Conservation (phyloP, 2,329 filamentous ascomycete species). For the Coniochaeta sp. region DNA sequence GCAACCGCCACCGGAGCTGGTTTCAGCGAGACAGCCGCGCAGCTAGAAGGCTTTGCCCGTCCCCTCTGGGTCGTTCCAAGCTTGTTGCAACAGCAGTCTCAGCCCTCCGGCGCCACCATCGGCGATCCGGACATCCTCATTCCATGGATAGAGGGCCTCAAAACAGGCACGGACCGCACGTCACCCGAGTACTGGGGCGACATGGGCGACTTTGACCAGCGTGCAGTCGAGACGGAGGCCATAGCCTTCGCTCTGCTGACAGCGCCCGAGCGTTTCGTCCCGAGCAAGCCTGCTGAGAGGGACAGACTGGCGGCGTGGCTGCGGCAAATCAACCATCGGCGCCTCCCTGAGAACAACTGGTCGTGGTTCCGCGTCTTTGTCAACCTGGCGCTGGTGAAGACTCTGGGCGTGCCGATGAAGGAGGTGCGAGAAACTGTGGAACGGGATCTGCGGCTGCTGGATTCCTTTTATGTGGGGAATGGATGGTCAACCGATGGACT, state of each 20-base stretch:
- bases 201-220: constrained; percentile 34
- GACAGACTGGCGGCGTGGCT: constrained; percentile 32
- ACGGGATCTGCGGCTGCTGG: constrained; percentile 32
- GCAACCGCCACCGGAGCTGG: constrained; percentile 15
- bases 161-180: constrained; percentile 20
- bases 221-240: constrained; percentile 45
- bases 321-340: constrained; percentile 30
- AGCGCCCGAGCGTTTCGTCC: constrained; percentile 28
- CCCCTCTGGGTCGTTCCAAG: constrained; percentile 17
- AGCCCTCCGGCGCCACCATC: no score
- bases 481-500: constrained; percentile 41
- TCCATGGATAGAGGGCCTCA: constrained; percentile 22
- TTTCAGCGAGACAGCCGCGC: constrained; percentile 18
- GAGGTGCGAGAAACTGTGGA: constrained; percentile 28
- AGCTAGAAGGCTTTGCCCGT: constrained; percentile 19
- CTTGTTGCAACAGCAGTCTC: constrained; percentile 22
- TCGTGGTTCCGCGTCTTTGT: constrained; percentile 44
- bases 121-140: constrained; percentile 1
- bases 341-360: constrained; percentile 42
- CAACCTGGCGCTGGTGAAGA: constrained; percentile 35
- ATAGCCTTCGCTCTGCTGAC: constrained; percentile 37
- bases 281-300: constrained; percentile 19
- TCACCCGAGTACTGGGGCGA: constrained; percentile 36
- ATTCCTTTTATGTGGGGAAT: constrained; percentile 33
- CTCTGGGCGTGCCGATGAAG: constrained; percentile 26